These are phyloP conservation scores for Acanthamoeba sp. DNA, from an alignment of 208 protist genomes.

Conservation along the genomic window DNA sequence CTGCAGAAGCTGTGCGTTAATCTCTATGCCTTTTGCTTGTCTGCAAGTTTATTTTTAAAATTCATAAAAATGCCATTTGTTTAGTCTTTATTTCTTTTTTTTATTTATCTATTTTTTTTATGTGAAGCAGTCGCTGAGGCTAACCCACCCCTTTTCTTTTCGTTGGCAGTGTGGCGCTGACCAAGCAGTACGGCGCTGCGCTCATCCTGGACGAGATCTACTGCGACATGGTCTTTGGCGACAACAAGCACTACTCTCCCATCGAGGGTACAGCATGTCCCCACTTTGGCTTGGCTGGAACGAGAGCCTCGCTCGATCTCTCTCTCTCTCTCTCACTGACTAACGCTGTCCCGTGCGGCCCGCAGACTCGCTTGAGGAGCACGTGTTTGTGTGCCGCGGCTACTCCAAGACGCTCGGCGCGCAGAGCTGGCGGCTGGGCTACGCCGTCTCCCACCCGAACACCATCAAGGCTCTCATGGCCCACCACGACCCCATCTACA, in stretches of 20 bases:
- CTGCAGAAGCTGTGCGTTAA: slow-evolving; percentile 49
- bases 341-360: background rate
- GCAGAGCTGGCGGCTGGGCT: slow-evolving; percentile 64
- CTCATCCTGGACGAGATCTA: slow-evolving; percentile 74
- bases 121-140: background rate
- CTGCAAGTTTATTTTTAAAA: background rate
- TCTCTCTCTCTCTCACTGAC: no score
- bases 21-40: background rate
- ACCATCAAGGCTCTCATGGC: slow-evolving; percentile 61
- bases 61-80: no score
- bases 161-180: slow-evolving; percentile 16
- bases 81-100: no score
- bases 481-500: slow-evolving; percentile 75
- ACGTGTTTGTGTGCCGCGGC: slow-evolving; percentile 62
- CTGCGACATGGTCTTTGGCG: slow-evolving; percentile 59
- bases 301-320: no score
- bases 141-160: background rate
- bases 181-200: slow-evolving; percentile 17
- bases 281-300: no score
- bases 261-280: background rate
- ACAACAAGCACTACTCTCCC: background rate
- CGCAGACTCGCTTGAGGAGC: slow-evolving; percentile 13
- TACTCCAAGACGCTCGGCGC: slow-evolving; percentile 74
- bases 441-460: slow-evolving; percentile 44
- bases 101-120: no score